Evolutionary conservation across 2,329 filamentous ascomycete species (phyloP).

Genomic region (Pyrenophora tritici-repentis): DNA sequence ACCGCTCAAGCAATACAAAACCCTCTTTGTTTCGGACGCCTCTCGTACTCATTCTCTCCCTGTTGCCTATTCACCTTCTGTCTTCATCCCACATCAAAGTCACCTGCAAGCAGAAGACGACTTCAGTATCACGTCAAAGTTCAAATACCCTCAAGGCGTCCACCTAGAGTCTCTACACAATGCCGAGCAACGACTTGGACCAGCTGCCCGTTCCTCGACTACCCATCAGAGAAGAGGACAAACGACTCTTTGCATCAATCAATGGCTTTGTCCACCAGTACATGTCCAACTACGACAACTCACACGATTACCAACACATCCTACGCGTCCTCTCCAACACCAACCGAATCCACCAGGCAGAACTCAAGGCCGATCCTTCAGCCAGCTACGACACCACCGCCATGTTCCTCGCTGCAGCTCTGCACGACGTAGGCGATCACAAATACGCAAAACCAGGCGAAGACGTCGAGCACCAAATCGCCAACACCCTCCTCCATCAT

Average conservation of each 20-base stretch:
- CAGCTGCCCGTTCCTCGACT: conserved; percentile 30
- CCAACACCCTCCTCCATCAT: conserved; percentile 59
- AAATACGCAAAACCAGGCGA: conserved; percentile 69
- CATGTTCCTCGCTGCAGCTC: conserved; percentile 67
- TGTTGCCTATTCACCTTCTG: no score
- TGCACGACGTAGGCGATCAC: conserved; percentile 83
- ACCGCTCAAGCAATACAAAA: no score
- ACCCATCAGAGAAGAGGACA: conserved; percentile 25
- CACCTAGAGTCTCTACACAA: conserved; percentile 3
- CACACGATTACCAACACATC: conserved; percentile 87
- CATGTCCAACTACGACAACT: conserved; percentile 66
- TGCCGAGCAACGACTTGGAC: conserved; percentile 11
- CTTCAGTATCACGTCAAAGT: neutral
- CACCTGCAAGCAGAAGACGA: no score
- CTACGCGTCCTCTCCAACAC: conserved; percentile 77
- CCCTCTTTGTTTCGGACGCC: no score
- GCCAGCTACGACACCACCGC: conserved; percentile 57
- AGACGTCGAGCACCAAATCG: conserved; percentile 62
- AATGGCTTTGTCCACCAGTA: conserved; percentile 42
- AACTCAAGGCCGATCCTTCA: conserved; percentile 46
- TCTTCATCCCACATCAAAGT: no score
- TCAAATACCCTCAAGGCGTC: neutral
- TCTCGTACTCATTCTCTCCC: no score
- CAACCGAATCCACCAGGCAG: conserved; percentile 63
- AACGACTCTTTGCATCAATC: conserved; percentile 35